Percentiles rank a stretch among this genome's conserved stretches.
Evolutionary conservation across 805 yeast genomes (phyloP).

Genomic region (Jamesozyma jinghongensis): DNA sequence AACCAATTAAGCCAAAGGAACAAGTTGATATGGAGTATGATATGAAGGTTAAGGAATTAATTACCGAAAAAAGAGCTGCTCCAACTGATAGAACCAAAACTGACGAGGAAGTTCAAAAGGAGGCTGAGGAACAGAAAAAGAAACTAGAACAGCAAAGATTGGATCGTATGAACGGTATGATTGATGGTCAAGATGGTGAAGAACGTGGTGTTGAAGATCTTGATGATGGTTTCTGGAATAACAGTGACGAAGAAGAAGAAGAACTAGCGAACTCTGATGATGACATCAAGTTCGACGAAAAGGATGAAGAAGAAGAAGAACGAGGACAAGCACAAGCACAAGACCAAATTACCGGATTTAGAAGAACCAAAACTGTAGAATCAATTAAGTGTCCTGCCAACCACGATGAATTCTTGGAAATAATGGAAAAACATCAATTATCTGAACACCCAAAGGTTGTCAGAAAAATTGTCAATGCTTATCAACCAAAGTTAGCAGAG

Average conservation of each 20-base stretch:
- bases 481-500: conserved; percentile 68
- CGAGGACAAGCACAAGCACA: too few species aligned
- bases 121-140: conserved; percentile 50
- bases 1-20: conserved; percentile 24
- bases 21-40: conserved; percentile 46
- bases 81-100: conserved; percentile 80
- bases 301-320: conserved; percentile 30
- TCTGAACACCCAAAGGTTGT: conserved; percentile 41
- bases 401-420: conserved; percentile 35
- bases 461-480: conserved; percentile 45
- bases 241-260: conserved; percentile 29
- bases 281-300: conserved; percentile 32
- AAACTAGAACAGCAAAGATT: conserved; percentile 58
- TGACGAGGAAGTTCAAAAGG: conserved; percentile 55
- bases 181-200: conserved; percentile 35
- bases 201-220: conserved; percentile 60
- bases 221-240: conserved; percentile 63
- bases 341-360: background rate
- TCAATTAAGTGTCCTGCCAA: conserved; percentile 40
- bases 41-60: conserved; percentile 53
- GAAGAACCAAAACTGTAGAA: conserved; percentile 3
- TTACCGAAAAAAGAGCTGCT: conserved; percentile 64
- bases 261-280: conserved; percentile 35
- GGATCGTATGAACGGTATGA: conserved; percentile 64
- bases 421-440: conserved; percentile 30